phyloP scores from a whole-genome alignment of 2,329 filamentous ascomycete genomes.

The Penicillium sp. region DNA sequence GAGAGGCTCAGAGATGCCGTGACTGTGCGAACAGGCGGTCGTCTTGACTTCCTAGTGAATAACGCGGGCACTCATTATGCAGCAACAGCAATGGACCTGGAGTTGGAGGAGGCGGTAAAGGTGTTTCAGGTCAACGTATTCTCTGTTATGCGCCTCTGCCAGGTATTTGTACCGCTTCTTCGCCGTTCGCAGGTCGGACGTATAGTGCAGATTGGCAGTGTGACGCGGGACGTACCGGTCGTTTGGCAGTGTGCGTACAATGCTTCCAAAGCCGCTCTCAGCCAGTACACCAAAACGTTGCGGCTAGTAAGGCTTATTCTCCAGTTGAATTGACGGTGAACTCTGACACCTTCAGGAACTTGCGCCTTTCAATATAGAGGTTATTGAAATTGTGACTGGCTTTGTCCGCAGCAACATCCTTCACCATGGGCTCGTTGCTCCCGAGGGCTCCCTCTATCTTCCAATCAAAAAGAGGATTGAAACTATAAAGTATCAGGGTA shows the following conservation, averaged over 20 bases:
- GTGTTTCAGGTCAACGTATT: constrained; percentile 9
- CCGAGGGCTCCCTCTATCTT: not conserved
- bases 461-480: not conserved
- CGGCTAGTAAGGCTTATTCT: not conserved
- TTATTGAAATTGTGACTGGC: not conserved
- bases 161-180: constrained; percentile 20
- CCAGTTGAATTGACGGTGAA: too few relatives aligned
- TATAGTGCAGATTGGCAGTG: constrained; percentile 26
- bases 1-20: not conserved
- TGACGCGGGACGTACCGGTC: constrained; percentile 14
- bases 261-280: constrained; percentile 9
- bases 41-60: constrained; percentile 14
- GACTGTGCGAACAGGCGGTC: not conserved
- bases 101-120: not conserved
- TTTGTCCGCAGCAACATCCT: not conserved
- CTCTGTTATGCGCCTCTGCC: constrained; percentile 18
- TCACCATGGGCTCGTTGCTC: not conserved
- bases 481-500: not conserved
- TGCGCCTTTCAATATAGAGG: not conserved
- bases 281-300: constrained; percentile 5
- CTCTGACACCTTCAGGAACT: not conserved
- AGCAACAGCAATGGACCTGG: constrained; percentile 4
- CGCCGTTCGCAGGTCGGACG: constrained; percentile 9
- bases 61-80: constrained; percentile 14
- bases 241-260: constrained; percentile 8